Evolutionary conservation across 495 filamentous ascomycete genomes (phyloP).

Genomic region (Xylona heveae): DNA sequence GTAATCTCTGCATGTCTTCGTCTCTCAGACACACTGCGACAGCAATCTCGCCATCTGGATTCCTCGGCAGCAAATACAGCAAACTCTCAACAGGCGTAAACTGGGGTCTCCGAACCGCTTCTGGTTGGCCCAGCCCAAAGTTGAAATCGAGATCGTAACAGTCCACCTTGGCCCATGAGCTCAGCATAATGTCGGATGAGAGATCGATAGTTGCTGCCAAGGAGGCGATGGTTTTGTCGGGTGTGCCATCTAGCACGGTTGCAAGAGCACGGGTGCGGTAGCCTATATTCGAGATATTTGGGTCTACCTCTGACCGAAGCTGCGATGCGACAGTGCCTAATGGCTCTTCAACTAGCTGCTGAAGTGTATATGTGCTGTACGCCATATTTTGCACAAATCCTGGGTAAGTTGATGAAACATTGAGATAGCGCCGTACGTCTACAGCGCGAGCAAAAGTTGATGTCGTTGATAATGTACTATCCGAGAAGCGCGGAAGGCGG

Average conservation of each 20-base stretch:
- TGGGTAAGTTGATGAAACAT: slow-evolving; percentile 21
- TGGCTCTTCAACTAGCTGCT: slow-evolving; percentile 14
- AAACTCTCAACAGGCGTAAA: slow-evolving; percentile 24
- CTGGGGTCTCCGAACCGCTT: slow-evolving; percentile 24
- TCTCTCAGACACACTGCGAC: slow-evolving; percentile 23
- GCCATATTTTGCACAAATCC: slow-evolving; percentile 24
- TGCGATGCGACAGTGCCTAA: slow-evolving; percentile 21
- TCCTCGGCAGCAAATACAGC: slow-evolving; percentile 24
- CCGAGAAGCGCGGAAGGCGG: slow-evolving; percentile 20
- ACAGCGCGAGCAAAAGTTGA: slow-evolving; percentile 27
- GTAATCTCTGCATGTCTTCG: slow-evolving; percentile 21
- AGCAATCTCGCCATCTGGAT: slow-evolving; percentile 18
- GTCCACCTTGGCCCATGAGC: slow-evolving; percentile 28
- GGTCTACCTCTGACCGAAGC: slow-evolving; percentile 23
- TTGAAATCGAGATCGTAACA: slow-evolving; percentile 26
- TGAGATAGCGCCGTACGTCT: slow-evolving; percentile 24
- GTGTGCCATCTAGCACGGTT: slow-evolving; percentile 15
- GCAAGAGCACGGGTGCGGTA: slow-evolving; percentile 21
- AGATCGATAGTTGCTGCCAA: slow-evolving; percentile 14
- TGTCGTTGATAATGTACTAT: slow-evolving; percentile 6
- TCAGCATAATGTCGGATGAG: slow-evolving; percentile 24
- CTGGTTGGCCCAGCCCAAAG: slow-evolving; percentile 25
- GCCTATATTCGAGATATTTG: slow-evolving; percentile 13
- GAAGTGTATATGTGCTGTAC: slow-evolving; percentile 14
- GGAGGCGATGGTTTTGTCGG: slow-evolving; percentile 14